Conservation (phyloP, 345 rosid genomes). For the Camelina hispida region DNA sequence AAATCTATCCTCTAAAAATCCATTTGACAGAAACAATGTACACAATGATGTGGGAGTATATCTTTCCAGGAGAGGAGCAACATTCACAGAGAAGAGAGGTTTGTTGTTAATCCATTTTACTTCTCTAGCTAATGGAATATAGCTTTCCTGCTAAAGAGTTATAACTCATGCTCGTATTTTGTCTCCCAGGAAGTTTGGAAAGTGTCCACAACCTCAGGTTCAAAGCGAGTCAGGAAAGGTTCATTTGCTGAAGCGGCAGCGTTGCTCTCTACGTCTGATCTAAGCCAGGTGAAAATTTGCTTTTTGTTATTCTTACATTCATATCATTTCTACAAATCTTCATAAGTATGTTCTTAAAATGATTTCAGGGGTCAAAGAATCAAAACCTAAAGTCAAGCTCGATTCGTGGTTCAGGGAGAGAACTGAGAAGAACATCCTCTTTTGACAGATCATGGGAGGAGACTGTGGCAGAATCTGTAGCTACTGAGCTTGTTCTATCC, state of each 20-base stretch:
- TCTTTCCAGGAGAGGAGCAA: conserved; percentile 97
- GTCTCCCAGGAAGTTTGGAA: conserved; percentile 88
- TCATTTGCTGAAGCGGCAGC: conserved; percentile 62
- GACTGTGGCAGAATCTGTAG: conserved; percentile 91
- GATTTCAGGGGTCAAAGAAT: conserved; percentile 55
- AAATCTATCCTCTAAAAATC: conserved; percentile 96
- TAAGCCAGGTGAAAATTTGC: conserved; percentile 51
- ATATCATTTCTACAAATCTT: conserved; percentile 17
- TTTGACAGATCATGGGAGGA: conserved; percentile 98
- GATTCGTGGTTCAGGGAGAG: conserved; percentile 54
- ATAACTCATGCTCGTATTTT: background rate
- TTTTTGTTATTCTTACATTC: background rate
- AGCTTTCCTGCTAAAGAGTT: background rate
- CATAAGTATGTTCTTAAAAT: conserved; percentile 10
- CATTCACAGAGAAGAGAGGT: conserved; percentile 98
- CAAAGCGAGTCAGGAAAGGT: conserved; percentile 81
- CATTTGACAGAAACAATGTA: conserved; percentile 96
- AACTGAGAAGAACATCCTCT: conserved; percentile 91
- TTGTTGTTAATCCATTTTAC: conserved; percentile 15
- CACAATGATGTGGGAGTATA: conserved; percentile 95
- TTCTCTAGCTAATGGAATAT: background rate
- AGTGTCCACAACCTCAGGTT: conserved; percentile 79
- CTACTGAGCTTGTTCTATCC: conserved; percentile 79
- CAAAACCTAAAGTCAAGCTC: conserved; percentile 51
- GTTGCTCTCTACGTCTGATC: conserved; percentile 55